Conservation (phyloP, 306 rosid species). For the Hylodesmum podocarpum region DNA sequence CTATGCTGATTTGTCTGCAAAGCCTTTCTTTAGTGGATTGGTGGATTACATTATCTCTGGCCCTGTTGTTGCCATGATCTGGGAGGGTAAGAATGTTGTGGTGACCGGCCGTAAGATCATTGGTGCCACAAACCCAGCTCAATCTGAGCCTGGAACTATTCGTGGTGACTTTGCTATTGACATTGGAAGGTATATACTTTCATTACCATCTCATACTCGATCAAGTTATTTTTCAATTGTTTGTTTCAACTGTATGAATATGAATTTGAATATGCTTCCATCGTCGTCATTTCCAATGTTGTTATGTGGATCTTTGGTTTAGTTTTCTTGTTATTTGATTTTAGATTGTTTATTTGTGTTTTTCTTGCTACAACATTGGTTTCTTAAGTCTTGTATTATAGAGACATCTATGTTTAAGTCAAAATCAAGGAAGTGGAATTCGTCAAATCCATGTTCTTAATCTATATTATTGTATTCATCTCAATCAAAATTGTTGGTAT, state of each 20-base stretch:
- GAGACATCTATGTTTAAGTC: not conserved
- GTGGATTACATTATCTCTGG: constrained; percentile 89
- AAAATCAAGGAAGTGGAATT: not conserved
- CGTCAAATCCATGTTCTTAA: not conserved
- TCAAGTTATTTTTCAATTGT: not conserved
- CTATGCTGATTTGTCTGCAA: constrained; percentile 83
- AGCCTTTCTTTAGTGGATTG: constrained; percentile 86
- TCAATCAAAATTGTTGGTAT: not conserved
- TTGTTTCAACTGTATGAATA: not conserved
- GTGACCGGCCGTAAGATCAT: constrained; percentile 79
- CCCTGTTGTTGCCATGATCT: constrained; percentile 95
- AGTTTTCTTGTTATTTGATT: not conserved
- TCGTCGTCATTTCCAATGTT: not conserved
- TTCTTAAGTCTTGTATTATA: not conserved
- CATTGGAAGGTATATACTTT: constrained; percentile 67
- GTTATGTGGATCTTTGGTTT: not conserved
- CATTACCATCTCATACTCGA: not conserved
- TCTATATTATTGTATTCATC: not conserved
- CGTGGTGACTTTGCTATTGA: constrained; percentile 93
- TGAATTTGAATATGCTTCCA: not conserved
- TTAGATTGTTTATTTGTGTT: not conserved
- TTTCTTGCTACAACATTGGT: not conserved
- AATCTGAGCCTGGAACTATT: constrained; percentile 86
- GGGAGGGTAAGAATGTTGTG: constrained; percentile 95
- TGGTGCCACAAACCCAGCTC: constrained; percentile 92